Evolutionary conservation across 2,329 filamentous ascomycete species (phyloP).

Genomic region (Hirsutella thompsonii): DNA sequence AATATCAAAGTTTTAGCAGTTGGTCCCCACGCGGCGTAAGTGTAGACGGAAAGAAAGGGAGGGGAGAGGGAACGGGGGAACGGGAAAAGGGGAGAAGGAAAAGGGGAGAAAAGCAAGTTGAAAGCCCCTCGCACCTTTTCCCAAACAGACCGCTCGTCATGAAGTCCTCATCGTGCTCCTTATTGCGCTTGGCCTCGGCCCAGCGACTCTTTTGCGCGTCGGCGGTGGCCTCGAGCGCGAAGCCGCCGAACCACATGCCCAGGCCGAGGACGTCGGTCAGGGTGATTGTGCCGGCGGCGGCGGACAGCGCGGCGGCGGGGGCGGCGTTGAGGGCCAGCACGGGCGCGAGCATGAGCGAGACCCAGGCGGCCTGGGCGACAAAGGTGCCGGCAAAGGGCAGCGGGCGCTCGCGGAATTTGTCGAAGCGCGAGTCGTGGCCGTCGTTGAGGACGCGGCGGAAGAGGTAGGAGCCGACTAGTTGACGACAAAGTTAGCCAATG

Average conservation of each 20-base stretch:
- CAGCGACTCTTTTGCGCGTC: constrained; percentile 53
- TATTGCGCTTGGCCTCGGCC: constrained; percentile 46
- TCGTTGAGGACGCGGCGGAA: constrained; percentile 46
- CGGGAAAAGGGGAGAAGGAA: neutral
- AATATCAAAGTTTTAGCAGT: neutral
- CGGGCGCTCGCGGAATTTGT: constrained; percentile 23
- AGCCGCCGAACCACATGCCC: constrained; percentile 46
- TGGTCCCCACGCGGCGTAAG: neutral
- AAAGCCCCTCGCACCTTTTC: constrained; percentile 34
- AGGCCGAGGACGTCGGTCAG: constrained; percentile 39
- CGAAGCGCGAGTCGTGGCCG: constrained; percentile 42
- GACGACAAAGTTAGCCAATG: neutral
- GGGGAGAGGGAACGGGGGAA: neutral
- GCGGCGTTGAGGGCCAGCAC: constrained; percentile 51
- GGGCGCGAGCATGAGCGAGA: constrained; percentile 52
- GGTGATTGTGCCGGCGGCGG: too few species aligned
- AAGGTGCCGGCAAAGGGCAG: constrained; percentile 23
- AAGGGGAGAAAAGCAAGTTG: neutral
- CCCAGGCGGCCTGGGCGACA: constrained; percentile 51
- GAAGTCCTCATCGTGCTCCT: constrained; percentile 56
- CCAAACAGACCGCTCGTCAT: constrained; percentile 50
- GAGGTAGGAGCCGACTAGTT: constrained; percentile 48
- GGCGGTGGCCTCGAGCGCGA: constrained; percentile 47
- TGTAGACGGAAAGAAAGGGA: neutral
- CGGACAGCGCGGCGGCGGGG: constrained; percentile 36